Percentiles rank a stretch among this genome's conserved stretches.
Conservation (phyloP, 2,329 filamentous ascomycete genomes). For the Sphaerulina populicola region DNA sequence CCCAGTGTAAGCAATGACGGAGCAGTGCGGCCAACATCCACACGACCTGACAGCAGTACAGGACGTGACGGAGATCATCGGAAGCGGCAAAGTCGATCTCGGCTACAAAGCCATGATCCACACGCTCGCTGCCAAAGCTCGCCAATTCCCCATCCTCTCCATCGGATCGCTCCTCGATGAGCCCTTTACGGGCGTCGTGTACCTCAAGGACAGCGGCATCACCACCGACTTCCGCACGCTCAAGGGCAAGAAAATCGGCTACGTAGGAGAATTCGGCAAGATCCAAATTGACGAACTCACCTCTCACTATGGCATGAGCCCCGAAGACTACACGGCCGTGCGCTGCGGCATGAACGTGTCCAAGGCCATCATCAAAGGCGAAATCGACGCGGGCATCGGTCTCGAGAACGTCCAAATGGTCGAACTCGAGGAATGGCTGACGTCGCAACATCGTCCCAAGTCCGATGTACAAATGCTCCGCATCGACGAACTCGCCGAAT, state of each 20-base stretch:
- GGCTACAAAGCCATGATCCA: conserved; percentile 83
- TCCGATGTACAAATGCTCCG: conserved; percentile 70
- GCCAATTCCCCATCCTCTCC: conserved; percentile 62
- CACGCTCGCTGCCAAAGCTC: conserved; percentile 70
- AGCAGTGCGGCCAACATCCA: neutral
- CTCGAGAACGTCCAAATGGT: conserved; percentile 80
- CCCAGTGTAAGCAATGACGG: conserved; percentile 49
- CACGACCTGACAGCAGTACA: conserved; percentile 25
- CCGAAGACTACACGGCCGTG: conserved; percentile 64
- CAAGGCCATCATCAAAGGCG: conserved; percentile 64
- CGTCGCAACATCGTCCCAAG: conserved; percentile 52
- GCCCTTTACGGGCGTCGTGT: conserved; percentile 70
- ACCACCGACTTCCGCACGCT: conserved; percentile 66
- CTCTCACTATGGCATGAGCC: conserved; percentile 65
- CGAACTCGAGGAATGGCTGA: conserved; percentile 69
- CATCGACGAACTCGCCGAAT: conserved; percentile 69
- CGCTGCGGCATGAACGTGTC: conserved; percentile 76
- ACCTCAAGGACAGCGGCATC: conserved; percentile 66
- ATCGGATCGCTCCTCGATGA: conserved; percentile 70
- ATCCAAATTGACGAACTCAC: conserved; percentile 65
- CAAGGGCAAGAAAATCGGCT: conserved; percentile 68
- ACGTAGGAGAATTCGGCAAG: conserved; percentile 72
- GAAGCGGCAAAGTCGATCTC: conserved; percentile 65
- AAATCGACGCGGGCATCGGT: conserved; percentile 66
- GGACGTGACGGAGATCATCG: conserved; percentile 75